Evolutionary conservation across 2,329 filamentous ascomycete species (phyloP).

Genomic region (Tolypocladium cylindrosporum): DNA sequence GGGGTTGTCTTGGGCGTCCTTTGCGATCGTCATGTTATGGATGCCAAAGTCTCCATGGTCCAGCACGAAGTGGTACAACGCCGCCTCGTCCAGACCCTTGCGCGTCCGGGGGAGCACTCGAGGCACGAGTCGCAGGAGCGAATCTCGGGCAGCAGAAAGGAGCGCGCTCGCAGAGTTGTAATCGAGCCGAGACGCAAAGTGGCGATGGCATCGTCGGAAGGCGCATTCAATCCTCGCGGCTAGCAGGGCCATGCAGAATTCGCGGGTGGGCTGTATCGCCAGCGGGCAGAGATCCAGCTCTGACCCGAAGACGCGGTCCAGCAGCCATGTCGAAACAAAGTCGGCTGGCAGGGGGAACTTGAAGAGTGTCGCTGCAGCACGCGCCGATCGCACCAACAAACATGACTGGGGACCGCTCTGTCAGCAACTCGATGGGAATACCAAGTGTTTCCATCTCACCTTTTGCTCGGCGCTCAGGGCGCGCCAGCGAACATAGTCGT

Average conservation of each 20-base stretch:
- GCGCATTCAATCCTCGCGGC: constrained; percentile 17
- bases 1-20: constrained; percentile 3
- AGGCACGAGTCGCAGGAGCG: constrained; percentile 16
- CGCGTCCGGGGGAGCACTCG: constrained; percentile 7
- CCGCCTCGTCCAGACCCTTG: not conserved
- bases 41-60: constrained; percentile 23
- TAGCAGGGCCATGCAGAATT: constrained; percentile 16
- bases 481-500: constrained; percentile 5
- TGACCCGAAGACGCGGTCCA: constrained; percentile 1
- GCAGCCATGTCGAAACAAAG: constrained; percentile 6
- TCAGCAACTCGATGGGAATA: not conserved
- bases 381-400: constrained; percentile 10
- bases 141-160: constrained; percentile 12
- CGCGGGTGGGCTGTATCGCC: constrained; percentile 16
- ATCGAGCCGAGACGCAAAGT: constrained; percentile 2
- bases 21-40: constrained; percentile 16
- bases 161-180: not conserved
- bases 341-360: constrained; percentile 5
- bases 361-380: constrained; percentile 11
- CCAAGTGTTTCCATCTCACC: not conserved
- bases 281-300: not conserved
- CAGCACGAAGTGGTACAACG: constrained; percentile 20
- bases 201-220: constrained; percentile 5
- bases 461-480: constrained; percentile 1
- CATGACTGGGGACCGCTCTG: not conserved